Percentiles rank a stretch among this genome's conserved stretches.
Conservation (phyloP, 2,329 filamentous ascomycete species). For the Balansia obtecta region DNA sequence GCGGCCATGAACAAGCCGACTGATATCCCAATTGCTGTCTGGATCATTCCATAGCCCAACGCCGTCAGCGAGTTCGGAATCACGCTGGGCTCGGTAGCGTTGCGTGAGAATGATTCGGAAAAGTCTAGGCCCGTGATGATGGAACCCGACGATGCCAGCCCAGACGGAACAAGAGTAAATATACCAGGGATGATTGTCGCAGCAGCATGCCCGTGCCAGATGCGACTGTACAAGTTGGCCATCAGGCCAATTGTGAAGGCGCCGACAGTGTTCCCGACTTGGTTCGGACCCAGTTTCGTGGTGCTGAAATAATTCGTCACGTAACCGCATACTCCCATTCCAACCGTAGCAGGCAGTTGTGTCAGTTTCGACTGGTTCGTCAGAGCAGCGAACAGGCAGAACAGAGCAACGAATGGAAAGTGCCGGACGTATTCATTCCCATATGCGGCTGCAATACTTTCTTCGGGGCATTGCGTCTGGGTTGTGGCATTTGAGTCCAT, state of each 20-base stretch:
- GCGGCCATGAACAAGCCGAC: conserved; percentile 36
- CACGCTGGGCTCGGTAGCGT: conserved; percentile 16
- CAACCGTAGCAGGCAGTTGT: conserved; percentile 64
- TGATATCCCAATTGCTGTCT: conserved; percentile 38
- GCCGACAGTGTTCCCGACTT: conserved; percentile 64
- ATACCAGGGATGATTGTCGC: conserved; percentile 34
- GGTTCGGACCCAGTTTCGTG: conserved; percentile 54
- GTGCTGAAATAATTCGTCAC: conserved; percentile 63
- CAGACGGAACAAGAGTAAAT: conserved; percentile 35
- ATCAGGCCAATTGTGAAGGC: conserved; percentile 64
- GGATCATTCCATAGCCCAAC: conserved; percentile 33
- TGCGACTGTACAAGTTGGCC: conserved; percentile 60
- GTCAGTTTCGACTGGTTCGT: conserved; percentile 75
- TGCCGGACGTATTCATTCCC: conserved; percentile 39
- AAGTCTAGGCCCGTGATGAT: conserved; percentile 30
- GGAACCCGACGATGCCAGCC: conserved; percentile 32
- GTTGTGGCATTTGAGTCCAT: conserved; percentile 40
- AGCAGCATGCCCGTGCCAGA: conserved; percentile 36
- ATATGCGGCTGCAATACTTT: background rate
- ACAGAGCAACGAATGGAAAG: conserved; percentile 52
- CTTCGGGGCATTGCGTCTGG: conserved; percentile 22
- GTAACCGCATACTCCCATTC: conserved; percentile 62
- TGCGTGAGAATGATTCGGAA: conserved; percentile 27
- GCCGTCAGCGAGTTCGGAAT: conserved; percentile 28
- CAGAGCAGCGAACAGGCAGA: conserved; percentile 59